These are phyloP conservation scores for Prunus mongolica DNA, from an alignment of 306 rosid genomes.

Conservation along the genomic window DNA sequence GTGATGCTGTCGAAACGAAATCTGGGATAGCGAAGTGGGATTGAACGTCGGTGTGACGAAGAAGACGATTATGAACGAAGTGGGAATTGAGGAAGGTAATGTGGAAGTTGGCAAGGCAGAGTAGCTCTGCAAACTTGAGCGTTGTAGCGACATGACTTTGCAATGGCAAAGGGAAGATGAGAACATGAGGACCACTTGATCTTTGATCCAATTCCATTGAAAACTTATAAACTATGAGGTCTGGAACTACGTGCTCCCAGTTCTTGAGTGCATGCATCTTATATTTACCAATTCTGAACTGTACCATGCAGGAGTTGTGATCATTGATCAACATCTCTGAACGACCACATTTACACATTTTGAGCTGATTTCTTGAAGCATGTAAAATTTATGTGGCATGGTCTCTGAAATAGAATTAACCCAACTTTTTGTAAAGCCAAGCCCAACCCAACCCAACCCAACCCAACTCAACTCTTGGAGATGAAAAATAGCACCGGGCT, in stretches of 20 bases:
- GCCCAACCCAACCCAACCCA: too few species aligned
- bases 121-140: conserved; percentile 52
- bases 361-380: not conserved
- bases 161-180: conserved; percentile 24
- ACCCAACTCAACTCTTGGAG: not conserved
- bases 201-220: not conserved
- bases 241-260: too few species aligned
- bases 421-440: not conserved
- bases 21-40: conserved; percentile 24
- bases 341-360: not conserved
- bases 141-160: conserved; percentile 47
- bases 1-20: conserved; percentile 40
- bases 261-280: not conserved
- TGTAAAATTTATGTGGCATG: not conserved
- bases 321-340: not conserved
- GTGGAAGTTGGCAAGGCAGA: conserved; percentile 20
- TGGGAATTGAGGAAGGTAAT: conserved; percentile 47
- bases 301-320: not conserved
- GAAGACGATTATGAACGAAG: conserved; percentile 25
- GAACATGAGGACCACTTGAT: not conserved
- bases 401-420: not conserved
- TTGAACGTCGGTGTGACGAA: conserved; percentile 16
- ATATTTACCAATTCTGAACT: not conserved
- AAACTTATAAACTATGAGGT: not conserved
- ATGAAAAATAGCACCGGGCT: not conserved